These are phyloP conservation scores for Trametes maxima DNA, from an alignment of 768 basidiomycete genomes.

Conservation along the genomic window DNA sequence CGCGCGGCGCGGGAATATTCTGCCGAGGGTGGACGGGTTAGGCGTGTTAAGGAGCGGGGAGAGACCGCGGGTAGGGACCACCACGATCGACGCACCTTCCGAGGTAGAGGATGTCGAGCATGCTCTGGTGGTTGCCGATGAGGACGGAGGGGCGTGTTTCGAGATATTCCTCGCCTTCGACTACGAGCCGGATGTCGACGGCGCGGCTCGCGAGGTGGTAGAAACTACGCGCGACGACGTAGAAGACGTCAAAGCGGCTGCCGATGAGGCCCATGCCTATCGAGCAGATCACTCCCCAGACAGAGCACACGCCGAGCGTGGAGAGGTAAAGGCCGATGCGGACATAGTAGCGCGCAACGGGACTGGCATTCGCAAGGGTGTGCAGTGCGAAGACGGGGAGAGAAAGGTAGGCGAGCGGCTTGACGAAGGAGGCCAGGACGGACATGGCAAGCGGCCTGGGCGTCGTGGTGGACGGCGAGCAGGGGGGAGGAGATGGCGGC, in stretches of 20 bases:
- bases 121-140: slow-evolving; percentile 91
- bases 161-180: slow-evolving; percentile 88
- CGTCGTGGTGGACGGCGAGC: slow-evolving; percentile 12
- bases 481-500: slow-evolving; percentile 6
- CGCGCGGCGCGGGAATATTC: slow-evolving; percentile 79
- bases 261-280: slow-evolving; percentile 68
- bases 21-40: slow-evolving; percentile 31
- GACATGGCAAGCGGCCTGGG: slow-evolving; percentile 51
- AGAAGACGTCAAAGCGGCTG: slow-evolving; percentile 77
- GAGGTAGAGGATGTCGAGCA: slow-evolving; percentile 83
- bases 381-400: slow-evolving; percentile 70
- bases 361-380: slow-evolving; percentile 56
- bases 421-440: slow-evolving; percentile 58
- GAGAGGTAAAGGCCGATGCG: slow-evolving; percentile 73
- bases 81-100: slow-evolving; percentile 59
- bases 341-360: slow-evolving; percentile 69
- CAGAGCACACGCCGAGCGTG: slow-evolving; percentile 67
- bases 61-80: background rate
- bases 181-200: slow-evolving; percentile 67
- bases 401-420: slow-evolving; percentile 76
- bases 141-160: slow-evolving; percentile 70
- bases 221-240: slow-evolving; percentile 81
- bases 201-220: slow-evolving; percentile 65
- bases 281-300: slow-evolving; percentile 70
- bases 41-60: slow-evolving; percentile 6